phyloP scores from a whole-genome alignment of 768 basidiomycete species.

The Tephrocybe sp. region DNA sequence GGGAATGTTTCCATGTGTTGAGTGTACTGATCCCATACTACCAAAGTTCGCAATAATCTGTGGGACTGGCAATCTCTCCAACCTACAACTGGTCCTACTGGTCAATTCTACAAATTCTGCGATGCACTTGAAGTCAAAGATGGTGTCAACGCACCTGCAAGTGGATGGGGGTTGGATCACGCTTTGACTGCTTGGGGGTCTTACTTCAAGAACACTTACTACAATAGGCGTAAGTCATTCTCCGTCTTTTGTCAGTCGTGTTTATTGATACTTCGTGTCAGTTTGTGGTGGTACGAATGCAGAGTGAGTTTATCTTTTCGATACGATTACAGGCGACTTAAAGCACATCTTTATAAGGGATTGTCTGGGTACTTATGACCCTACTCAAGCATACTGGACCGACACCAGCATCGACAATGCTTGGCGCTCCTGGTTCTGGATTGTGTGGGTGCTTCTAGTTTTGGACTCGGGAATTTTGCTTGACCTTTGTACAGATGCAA shows the following conservation, averaged over 20 bases:
- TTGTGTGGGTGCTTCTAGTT: constrained; percentile 42
- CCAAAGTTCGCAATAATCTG: constrained; percentile 52
- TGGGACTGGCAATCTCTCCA: constrained; percentile 70
- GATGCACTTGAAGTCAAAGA: constrained; percentile 66
- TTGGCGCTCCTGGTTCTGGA: constrained; percentile 68
- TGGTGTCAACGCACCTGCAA: constrained; percentile 44
- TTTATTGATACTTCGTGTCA: constrained; percentile 21
- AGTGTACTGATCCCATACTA: not conserved
- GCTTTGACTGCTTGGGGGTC: constrained; percentile 60
- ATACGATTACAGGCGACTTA: not conserved
- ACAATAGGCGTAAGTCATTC: constrained; percentile 38
- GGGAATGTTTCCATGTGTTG: constrained; percentile 13
- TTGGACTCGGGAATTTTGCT: constrained; percentile 1
- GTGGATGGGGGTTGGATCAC: constrained; percentile 62
- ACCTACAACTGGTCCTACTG: constrained; percentile 43
- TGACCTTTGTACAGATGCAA: constrained; percentile 49
- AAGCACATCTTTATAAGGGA: constrained; percentile 23
- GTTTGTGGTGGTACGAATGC: constrained; percentile 49
- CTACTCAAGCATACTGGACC: constrained; percentile 44
- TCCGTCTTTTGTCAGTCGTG: not conserved
- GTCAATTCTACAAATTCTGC: constrained; percentile 58
- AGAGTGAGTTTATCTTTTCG: constrained; percentile 38
- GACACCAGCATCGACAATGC: constrained; percentile 54
- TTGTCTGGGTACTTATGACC: constrained; percentile 43
- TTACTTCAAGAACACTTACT: constrained; percentile 54